A percentile compares a stretch with the other conserved stretches of the same genome.
Conservation (phyloP, 192 early-diverging fungal genomes). For the Coemansia sp. region DNA sequence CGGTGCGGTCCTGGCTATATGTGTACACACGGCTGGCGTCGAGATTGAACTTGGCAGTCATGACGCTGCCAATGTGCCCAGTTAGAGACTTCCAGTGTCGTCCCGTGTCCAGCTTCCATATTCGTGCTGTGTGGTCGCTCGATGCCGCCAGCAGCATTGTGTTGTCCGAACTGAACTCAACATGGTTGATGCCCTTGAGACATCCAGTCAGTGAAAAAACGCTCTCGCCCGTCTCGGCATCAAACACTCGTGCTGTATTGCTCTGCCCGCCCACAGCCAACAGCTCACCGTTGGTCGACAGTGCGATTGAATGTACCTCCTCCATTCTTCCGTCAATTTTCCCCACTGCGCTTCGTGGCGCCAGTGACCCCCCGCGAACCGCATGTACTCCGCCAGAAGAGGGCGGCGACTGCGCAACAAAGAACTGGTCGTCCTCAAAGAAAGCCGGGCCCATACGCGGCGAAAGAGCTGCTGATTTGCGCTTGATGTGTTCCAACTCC, state of each 20-base stretch:
- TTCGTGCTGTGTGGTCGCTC: conserved; percentile 86
- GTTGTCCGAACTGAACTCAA: conserved; percentile 54
- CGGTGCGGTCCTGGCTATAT: conserved; percentile 92
- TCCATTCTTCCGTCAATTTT: conserved; percentile 51
- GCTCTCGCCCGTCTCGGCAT: conserved; percentile 67
- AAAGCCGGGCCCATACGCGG: conserved; percentile 21
- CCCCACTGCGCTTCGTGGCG: conserved; percentile 36
- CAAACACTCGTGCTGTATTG: conserved; percentile 77
- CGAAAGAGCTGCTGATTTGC: conserved; percentile 39
- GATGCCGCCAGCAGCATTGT: conserved; percentile 66
- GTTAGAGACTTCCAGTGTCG: conserved; percentile 87
- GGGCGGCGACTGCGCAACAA: conserved; percentile 20
- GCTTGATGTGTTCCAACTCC: conserved; percentile 76
- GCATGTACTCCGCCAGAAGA: conserved; percentile 14
- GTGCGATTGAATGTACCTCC: conserved; percentile 80
- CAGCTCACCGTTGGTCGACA: conserved; percentile 65
- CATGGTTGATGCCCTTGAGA: conserved; percentile 80
- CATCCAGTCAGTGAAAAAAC: conserved; percentile 72
- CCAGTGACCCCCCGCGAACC: conserved; percentile 29
- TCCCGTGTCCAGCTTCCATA: conserved; percentile 81
- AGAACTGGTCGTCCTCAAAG: conserved; percentile 43
- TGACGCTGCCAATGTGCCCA: conserved; percentile 93
- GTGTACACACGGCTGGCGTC: conserved; percentile 81
- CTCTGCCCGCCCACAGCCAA: conserved; percentile 81
- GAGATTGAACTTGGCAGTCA: conserved; percentile 78